These are phyloP conservation scores for Trypanosoma brucei DNA, from an alignment of 208 protist species.

Conservation along the genomic window DNA sequence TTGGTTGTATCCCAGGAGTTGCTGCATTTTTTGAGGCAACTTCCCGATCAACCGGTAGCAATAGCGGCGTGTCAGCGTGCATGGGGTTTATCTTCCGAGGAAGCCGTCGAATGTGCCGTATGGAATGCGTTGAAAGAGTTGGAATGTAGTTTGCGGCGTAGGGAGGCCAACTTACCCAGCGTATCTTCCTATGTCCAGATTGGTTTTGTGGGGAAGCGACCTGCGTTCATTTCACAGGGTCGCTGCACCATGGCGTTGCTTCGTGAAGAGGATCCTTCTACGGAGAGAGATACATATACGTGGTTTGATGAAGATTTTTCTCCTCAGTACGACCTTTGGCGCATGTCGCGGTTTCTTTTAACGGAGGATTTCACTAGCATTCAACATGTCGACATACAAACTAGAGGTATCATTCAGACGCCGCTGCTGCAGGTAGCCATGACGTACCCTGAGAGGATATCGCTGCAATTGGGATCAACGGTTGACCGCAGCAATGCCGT, in stretches of 20 bases:
- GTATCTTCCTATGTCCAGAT: slow-evolving; percentile 14
- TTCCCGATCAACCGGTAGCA: slow-evolving; percentile 13
- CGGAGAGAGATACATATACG: neutral
- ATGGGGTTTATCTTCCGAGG: slow-evolving; percentile 12
- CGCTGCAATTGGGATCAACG: slow-evolving; percentile 12
- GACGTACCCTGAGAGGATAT: slow-evolving; percentile 27
- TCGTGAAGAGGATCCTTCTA: neutral
- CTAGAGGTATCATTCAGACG: slow-evolving; percentile 12
- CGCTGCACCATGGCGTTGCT: neutral
- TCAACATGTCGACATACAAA: slow-evolving; percentile 1
- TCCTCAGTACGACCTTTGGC: slow-evolving; percentile 26
- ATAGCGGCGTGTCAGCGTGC: slow-evolving; percentile 17
- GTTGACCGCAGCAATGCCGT: slow-evolving; percentile 1
- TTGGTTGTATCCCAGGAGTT: neutral
- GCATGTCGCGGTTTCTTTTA: slow-evolving; percentile 19
- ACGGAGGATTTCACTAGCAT: slow-evolving; percentile 16
- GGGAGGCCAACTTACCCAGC: neutral
- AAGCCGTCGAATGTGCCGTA: neutral
- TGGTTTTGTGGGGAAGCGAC: slow-evolving; percentile 10
- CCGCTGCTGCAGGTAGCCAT: slow-evolving; percentile 20
- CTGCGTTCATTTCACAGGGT: slow-evolving; percentile 1
- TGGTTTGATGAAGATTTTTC: slow-evolving; percentile 23
- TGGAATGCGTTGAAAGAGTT: slow-evolving; percentile 6
- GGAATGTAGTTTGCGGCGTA: neutral
- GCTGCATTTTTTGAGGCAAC: neutral